These are phyloP conservation scores for Entophlyctis luteolus DNA, from an alignment of 192 early-diverging fungal genomes.

Conservation along the genomic window DNA sequence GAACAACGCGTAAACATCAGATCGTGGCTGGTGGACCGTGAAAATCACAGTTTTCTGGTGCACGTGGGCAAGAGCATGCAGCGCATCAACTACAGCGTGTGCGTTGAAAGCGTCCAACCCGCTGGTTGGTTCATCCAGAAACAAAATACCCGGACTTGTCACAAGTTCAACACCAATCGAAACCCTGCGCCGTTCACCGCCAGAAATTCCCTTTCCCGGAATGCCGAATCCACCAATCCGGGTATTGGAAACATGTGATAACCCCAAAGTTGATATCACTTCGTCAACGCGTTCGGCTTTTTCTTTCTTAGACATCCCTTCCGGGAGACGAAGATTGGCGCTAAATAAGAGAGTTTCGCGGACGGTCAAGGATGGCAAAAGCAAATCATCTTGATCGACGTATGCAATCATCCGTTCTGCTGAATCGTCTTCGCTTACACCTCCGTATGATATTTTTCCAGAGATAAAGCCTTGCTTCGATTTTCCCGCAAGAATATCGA, in stretches of 20 bases:
- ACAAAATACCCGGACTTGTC: slow-evolving; percentile 44
- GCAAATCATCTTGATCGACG: slow-evolving; percentile 48
- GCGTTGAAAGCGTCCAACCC: slow-evolving; percentile 54
- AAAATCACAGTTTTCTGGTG: slow-evolving; percentile 69
- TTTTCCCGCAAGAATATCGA: slow-evolving; percentile 54
- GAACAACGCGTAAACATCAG: slow-evolving; percentile 74
- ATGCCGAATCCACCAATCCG: slow-evolving; percentile 27
- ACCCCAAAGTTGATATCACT: slow-evolving; percentile 60
- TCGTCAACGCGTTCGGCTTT: slow-evolving; percentile 60
- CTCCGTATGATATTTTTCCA: slow-evolving; percentile 32
- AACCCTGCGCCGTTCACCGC: slow-evolving; percentile 69
- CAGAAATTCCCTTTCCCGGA: slow-evolving; percentile 44
- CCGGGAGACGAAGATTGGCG: slow-evolving; percentile 66
- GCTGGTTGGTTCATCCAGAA: slow-evolving; percentile 54
- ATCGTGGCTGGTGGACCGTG: slow-evolving; percentile 86
- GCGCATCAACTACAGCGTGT: slow-evolving; percentile 57
- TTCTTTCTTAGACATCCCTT: slow-evolving; percentile 40
- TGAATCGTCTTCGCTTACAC: background rate
- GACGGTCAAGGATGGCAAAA: slow-evolving; percentile 60
- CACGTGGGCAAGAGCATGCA: slow-evolving; percentile 55
- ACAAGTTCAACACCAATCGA: slow-evolving; percentile 73
- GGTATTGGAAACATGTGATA: slow-evolving; percentile 55
- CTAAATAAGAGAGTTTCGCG: slow-evolving; percentile 72
- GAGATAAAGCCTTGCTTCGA: slow-evolving; percentile 32
- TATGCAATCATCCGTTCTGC: slow-evolving; percentile 31